Percentiles rank a stretch among this genome's conserved stretches.
phyloP scores from a whole-genome alignment of 2,329 filamentous ascomycete genomes.

The Mollisia scopiformis region DNA sequence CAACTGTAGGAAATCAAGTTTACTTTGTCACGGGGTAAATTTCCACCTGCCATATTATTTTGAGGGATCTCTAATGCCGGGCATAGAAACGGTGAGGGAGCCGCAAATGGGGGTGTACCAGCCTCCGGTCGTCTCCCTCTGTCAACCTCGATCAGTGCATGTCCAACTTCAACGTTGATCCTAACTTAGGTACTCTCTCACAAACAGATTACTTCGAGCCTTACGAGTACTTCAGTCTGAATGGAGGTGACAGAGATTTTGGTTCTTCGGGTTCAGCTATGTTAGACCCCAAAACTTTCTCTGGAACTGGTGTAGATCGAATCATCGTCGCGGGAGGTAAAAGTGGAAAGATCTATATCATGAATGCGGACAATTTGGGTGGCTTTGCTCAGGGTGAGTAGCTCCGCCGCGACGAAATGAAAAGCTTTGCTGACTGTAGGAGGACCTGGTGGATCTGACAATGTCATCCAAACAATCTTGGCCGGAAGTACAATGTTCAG shows the following conservation, averaged over 20 bases:
- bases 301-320: not conserved
- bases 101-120: not conserved
- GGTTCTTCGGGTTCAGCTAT: slow-evolving; percentile 4
- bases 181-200: not conserved
- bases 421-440: too few relatives aligned
- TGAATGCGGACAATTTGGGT: slow-evolving; percentile 8
- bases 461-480: slow-evolving; percentile 4
- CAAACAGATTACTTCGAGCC: slow-evolving; percentile 9
- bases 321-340: slow-evolving; percentile 5
- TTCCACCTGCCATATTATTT: too few relatives aligned
- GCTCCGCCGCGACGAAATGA: too few relatives aligned
- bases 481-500: not conserved
- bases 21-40: slow-evolving; percentile 2
- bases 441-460: slow-evolving; percentile 2
- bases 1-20: not conserved
- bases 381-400: slow-evolving; percentile 6
- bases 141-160: slow-evolving; percentile 3
- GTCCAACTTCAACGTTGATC: not conserved
- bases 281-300: not conserved
- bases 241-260: slow-evolving; percentile 9
- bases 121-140: not conserved
- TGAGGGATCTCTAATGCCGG: too few relatives aligned
- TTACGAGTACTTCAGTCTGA: slow-evolving; percentile 3
- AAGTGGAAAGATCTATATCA: slow-evolving; percentile 7
- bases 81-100: slow-evolving; percentile 2